These are phyloP conservation scores for Nannochloris sp. DNA, from an alignment of 139 green algal genomes.

Conservation along the genomic window DNA sequence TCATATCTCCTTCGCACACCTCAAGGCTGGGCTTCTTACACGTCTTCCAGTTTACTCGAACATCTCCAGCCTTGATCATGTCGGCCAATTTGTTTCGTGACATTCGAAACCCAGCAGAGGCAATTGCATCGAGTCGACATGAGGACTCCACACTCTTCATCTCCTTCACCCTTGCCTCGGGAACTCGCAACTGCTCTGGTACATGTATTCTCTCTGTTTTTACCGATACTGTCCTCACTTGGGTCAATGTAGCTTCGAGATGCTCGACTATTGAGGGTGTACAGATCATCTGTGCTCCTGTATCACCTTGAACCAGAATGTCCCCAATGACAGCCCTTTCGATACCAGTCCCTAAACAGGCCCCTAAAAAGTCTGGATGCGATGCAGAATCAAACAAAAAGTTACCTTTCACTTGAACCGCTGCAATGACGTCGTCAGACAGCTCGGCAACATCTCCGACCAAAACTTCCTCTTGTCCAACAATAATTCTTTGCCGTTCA, in stretches of 20 bases:
- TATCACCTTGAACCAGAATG: conserved; percentile 66
- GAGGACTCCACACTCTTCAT: conserved; percentile 57
- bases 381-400: conserved; percentile 66
- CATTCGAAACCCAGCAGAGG: conserved; percentile 63
- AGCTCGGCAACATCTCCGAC: neutral
- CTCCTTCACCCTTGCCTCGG: conserved; percentile 33
- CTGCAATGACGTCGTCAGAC: conserved; percentile 35
- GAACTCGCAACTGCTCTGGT: conserved; percentile 32
- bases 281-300: conserved; percentile 61
- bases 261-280: conserved; percentile 55
- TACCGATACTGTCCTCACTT: conserved; percentile 60
- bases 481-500: conserved; percentile 37
- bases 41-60: conserved; percentile 67
- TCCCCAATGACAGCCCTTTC: conserved; percentile 48
- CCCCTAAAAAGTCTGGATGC: conserved; percentile 73
- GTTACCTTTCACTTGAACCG: conserved; percentile 51
- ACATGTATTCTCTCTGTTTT: conserved; percentile 14
- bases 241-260: conserved; percentile 47
- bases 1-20: conserved; percentile 58
- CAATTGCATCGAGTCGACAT: conserved; percentile 67
- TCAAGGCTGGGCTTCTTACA: conserved; percentile 39
- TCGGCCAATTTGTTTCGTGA: conserved; percentile 63
- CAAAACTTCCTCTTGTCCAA: conserved; percentile 51
- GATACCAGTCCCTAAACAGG: conserved; percentile 59
- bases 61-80: conserved; percentile 53